Base-by-base conservation (phyloP, 345 rosid species). In the Murraya koenigii region DNA sequence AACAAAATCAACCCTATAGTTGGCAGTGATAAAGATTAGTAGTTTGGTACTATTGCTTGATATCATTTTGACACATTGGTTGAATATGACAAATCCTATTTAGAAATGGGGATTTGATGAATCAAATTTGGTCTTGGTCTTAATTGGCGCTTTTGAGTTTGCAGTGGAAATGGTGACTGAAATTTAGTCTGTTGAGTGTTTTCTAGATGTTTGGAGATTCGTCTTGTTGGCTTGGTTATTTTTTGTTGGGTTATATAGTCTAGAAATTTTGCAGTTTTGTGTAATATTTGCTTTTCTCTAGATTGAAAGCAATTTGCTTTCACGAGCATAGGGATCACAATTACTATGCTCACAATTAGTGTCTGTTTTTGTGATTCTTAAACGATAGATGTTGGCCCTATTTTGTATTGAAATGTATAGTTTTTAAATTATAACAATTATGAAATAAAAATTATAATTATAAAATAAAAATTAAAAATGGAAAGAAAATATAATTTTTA, bases 1-100 rank as follows among this genome's bases (percentile, higher is more conserved):
- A 4, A 1, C 20, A 87, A 72, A 91, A 89, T 81, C 93, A 93
- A 78, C 95, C 83, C 49, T 88, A 91, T 33, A 90, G 97, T 65
- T 85, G 94, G 94, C 90, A 85, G 85, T 90, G 89, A 83, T 87
- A 81, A 81, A 14, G 38, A 49, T 20, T 55, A 3, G 59, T 44
- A 13, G 17, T 44, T 3, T 44, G 17, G 15, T 25, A 13, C 38
- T 44, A 65, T 64, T 32, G 23, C 41, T 64, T 64, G 64, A 69
- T 7, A 32, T 17, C 10, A 17, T 63, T 33, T 4, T 8, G 41
- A 33, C 10, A 19, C 36, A 64, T 4, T 20, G 68, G 36, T 39
- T 32, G 14, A 33, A 32, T 19, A 20, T 20, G 38, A 35, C 44
- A 33, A 41, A 65, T 20, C 47, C 69, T 19, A 20, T 8, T 0